phyloP scores from a whole-genome alignment of 495 filamentous ascomycete species.

The Penicillium bialowiezense region DNA sequence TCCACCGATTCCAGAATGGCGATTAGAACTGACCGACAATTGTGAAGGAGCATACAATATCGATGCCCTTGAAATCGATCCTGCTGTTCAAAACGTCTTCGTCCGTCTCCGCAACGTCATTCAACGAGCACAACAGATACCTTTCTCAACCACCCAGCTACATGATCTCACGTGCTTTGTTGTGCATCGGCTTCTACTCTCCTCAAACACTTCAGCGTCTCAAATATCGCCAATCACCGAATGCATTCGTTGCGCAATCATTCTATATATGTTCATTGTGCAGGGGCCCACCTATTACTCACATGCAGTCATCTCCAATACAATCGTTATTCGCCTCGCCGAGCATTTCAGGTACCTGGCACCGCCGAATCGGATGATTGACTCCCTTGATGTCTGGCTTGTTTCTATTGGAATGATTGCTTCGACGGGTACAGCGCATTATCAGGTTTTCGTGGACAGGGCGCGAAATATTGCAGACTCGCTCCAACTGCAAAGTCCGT shows the following conservation, averaged over 20 bases:
- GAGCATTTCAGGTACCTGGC: slow-evolving; percentile 23
- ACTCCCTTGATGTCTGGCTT: slow-evolving; percentile 37
- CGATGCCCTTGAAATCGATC: slow-evolving; percentile 23
- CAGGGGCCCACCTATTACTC: slow-evolving; percentile 53
- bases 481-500: slow-evolving; percentile 22
- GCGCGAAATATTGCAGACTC: slow-evolving; percentile 6
- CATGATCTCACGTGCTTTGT: slow-evolving; percentile 52
- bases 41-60: slow-evolving; percentile 12
- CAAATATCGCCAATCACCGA: slow-evolving; percentile 30
- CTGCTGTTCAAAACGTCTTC: slow-evolving; percentile 34
- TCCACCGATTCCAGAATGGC: slow-evolving; percentile 43
- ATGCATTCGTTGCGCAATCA: slow-evolving; percentile 41
- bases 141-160: slow-evolving; percentile 35
- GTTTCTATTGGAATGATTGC: slow-evolving; percentile 38
- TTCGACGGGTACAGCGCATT: slow-evolving; percentile 24
- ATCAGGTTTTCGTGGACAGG: slow-evolving; percentile 29
- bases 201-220: slow-evolving; percentile 5
- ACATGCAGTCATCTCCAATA: slow-evolving; percentile 38
- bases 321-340: slow-evolving; percentile 28
- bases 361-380: slow-evolving; percentile 1
- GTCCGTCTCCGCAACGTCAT: slow-evolving; percentile 41
- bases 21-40: slow-evolving; percentile 16
- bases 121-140: slow-evolving; percentile 16
- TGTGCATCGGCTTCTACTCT: slow-evolving; percentile 42
- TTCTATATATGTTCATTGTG: slow-evolving; percentile 49